phyloP scores from a whole-genome alignment of 2,329 filamentous ascomycete species.

The Cercospora sojina region DNA sequence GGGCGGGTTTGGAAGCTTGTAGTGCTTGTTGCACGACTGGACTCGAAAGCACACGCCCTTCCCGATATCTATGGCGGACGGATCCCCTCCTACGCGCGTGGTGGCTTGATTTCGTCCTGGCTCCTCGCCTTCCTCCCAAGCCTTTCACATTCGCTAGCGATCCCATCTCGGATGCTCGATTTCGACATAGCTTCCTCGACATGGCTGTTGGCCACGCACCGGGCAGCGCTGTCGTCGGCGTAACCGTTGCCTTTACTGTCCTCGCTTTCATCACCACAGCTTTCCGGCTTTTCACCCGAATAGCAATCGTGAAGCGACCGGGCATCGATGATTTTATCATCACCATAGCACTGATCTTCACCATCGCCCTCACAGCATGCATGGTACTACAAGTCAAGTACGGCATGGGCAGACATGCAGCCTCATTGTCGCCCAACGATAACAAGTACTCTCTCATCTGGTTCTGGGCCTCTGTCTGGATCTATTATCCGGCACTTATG shows the following conservation, averaged over 20 bases:
- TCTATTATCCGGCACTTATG: conserved; percentile 32
- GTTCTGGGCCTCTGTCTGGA: conserved; percentile 30
- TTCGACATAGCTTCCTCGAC: conserved; percentile 7
- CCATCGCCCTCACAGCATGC: conserved; percentile 24
- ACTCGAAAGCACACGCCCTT: conserved; percentile 2
- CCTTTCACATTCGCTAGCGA: neutral
- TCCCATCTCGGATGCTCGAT: neutral
- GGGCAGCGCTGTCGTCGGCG: conserved; percentile 30
- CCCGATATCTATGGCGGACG: conserved; percentile 8
- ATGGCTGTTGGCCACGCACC: conserved; percentile 28
- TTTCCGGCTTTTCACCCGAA: conserved; percentile 26
- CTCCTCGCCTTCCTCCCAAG: neutral
- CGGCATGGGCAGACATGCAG: conserved; percentile 33
- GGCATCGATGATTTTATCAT: conserved; percentile 33
- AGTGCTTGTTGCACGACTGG: conserved; percentile 15
- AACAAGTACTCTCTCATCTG: conserved; percentile 26
- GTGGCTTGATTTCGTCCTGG: conserved; percentile 1
- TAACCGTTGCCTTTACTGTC: conserved; percentile 30
- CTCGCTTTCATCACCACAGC: conserved; percentile 26
- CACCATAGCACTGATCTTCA: conserved; percentile 19
- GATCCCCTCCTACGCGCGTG: neutral
- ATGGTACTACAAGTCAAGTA: conserved; percentile 32
- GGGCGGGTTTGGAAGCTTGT: conserved; percentile 14
- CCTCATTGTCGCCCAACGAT: conserved; percentile 21
- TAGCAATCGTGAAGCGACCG: conserved; percentile 27